Base-by-base conservation (phyloP, 2,329 filamentous ascomycete genomes). In the Keithomyces neogunnii region DNA sequence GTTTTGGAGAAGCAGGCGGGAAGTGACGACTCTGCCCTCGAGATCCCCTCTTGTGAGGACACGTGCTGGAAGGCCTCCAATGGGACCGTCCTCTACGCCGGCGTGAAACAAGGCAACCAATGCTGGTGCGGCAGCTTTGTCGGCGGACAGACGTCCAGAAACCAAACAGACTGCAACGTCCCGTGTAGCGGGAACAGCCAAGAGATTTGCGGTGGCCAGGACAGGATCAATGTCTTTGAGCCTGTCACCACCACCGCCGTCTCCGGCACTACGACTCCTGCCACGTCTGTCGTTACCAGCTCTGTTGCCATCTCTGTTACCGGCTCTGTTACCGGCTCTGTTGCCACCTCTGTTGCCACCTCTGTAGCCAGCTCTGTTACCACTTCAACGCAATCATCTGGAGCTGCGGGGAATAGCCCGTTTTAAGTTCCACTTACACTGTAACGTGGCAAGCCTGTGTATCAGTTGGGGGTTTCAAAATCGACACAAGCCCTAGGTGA, bases 131-230 rank as follows among this genome's bases (percentile, higher is more conserved):
- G 36, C 13, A 4, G 7, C 13, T 11, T 4, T 39, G 36, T 39
- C 8, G 7, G 8, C 8, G 36, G 36, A 4, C 7, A 39, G n/a
- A 4, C 8, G 36, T 4, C 36, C 7, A 39, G n/a, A n/a, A 39
- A 39, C n/a, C 8, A 8, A n/a, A n/a, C 36, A 11, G 36, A 39
- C 4, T 39, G 36, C 36, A 39, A 39, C n/a, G 4, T 39, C 8
- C 7, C 8, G 9, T 39, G 36, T n/a, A n/a, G 8, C 13, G 36
- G 36, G 7, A 49, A 59, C 40, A 48, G 51, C 44, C 31, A 47
- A 6, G 33, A 53, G 11, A 56, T 54, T 13, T 58, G 56, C 49
- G 57, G 57, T 31, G 55, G 56, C 51, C 50, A 53, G 39, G 39
- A 55, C 7, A 35, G 29, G 33, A 39, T 58, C 43, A 55, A 55